These are phyloP conservation scores for Penicillium pancosmium DNA, from an alignment of 495 filamentous ascomycete species.

Conservation along the genomic window DNA sequence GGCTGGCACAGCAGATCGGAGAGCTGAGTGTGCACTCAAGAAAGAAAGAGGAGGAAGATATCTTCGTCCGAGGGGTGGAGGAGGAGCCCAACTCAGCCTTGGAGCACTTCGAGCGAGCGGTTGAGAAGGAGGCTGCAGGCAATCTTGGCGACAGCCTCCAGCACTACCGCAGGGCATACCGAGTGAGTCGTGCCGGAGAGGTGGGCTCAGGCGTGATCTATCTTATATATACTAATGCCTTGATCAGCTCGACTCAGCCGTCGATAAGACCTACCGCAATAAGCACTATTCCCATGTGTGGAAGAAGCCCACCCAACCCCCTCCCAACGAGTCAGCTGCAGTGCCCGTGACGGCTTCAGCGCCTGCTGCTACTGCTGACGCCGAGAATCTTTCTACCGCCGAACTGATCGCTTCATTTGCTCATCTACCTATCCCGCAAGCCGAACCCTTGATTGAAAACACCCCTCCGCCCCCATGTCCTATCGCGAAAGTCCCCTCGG, in stretches of 20 bases:
- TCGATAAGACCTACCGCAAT: slow-evolving; percentile 83
- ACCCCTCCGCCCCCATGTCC: slow-evolving; percentile 74
- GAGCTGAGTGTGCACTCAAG: slow-evolving; percentile 29
- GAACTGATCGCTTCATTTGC: slow-evolving; percentile 80
- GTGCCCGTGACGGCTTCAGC: slow-evolving; percentile 55
- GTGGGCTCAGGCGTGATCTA: slow-evolving; percentile 13
- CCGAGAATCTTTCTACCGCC: slow-evolving; percentile 54
- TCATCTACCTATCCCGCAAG: slow-evolving; percentile 61
- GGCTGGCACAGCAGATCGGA: slow-evolving; percentile 44
- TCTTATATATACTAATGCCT: slow-evolving; percentile 21
- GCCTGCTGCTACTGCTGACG: slow-evolving; percentile 35
- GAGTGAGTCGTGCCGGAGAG: slow-evolving; percentile 47
- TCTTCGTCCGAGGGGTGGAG: slow-evolving; percentile 26
- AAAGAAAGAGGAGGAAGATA: slow-evolving; percentile 39
- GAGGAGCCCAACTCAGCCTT: slow-evolving; percentile 75
- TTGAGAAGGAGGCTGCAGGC: slow-evolving; percentile 82
- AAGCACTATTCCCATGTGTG: slow-evolving; percentile 78
- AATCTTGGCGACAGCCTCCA: slow-evolving; percentile 86
- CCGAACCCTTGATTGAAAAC: slow-evolving; percentile 60
- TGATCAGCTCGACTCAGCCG: slow-evolving; percentile 72
- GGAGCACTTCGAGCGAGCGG: slow-evolving; percentile 91
- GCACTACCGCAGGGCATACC: slow-evolving; percentile 88
- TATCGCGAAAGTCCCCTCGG: slow-evolving; percentile 74
- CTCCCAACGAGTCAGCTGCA: slow-evolving; percentile 52
- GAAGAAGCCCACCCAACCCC: slow-evolving; percentile 58